Evolutionary conservation across 1,284 basidiomycete species (phyloP).

Genomic region (Jaminaea rosea): DNA sequence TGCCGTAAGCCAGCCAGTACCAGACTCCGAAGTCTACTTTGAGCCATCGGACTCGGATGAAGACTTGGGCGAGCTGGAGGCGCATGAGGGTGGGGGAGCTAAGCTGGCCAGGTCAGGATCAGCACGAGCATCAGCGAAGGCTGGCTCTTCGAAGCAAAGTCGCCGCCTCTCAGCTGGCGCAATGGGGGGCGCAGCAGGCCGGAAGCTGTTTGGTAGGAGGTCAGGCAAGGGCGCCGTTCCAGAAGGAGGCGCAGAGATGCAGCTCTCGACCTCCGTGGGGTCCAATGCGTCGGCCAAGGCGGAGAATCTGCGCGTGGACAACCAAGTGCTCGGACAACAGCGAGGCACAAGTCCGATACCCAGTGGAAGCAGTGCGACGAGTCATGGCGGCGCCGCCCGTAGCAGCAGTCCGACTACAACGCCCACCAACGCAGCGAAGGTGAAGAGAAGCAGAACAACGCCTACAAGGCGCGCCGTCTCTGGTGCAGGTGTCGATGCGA

Average conservation of each 20-base stretch:
- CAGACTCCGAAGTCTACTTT: conserved; percentile 14
- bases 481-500: no score
- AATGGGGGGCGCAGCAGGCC: not conserved
- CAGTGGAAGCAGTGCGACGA: not conserved
- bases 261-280: not conserved
- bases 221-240: not conserved
- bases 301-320: not conserved
- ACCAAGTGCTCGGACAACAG: not conserved
- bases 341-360: not conserved
- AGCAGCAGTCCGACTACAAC: not conserved
- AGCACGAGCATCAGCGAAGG: no score
- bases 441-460: not conserved
- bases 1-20: conserved; percentile 22
- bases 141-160: no score
- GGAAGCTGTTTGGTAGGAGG: not conserved
- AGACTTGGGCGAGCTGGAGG: conserved; percentile 37
- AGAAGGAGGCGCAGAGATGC: not conserved
- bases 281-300: not conserved
- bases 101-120: conserved; percentile 2
- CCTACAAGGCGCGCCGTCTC: not conserved
- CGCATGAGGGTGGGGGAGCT: conserved; percentile 43
- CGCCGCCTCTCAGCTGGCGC: not conserved
- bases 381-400: not conserved
- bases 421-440: not conserved
- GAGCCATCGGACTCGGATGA: conserved; percentile 44